These are phyloP conservation scores for Cyclospora cayetanensis DNA, from an alignment of 169 alveolate species.

Conservation along the genomic window DNA sequence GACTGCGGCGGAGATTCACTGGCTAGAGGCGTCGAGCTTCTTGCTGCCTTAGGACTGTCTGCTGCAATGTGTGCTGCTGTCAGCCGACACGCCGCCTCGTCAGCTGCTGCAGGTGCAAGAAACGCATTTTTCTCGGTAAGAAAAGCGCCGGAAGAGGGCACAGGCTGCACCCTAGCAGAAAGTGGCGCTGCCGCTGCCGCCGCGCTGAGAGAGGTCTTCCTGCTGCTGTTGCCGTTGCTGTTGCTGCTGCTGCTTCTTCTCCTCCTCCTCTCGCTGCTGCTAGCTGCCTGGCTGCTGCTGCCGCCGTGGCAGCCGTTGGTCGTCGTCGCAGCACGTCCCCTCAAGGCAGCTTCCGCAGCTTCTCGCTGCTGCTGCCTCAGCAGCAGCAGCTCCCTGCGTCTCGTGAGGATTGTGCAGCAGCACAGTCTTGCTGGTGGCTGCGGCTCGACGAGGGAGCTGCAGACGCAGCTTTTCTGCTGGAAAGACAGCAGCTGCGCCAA, in stretches of 20 bases:
- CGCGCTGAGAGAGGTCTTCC: not conserved
- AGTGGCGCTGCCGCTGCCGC: conserved; percentile 19
- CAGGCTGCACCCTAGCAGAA: too few species aligned
- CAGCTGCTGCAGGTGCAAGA: conserved; percentile 32
- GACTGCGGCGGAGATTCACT: not conserved
- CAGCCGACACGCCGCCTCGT: too few species aligned
- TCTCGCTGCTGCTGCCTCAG: not conserved
- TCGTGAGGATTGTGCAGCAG: not conserved
- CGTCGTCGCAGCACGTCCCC: too few species aligned
- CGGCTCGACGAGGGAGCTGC: not conserved
- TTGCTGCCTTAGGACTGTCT: conserved; percentile 9
- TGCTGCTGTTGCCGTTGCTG: not conserved
- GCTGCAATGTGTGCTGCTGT: conserved; percentile 16
- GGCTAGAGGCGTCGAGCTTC: not conserved
- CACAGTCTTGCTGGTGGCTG: not conserved
- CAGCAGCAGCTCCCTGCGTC: not conserved
- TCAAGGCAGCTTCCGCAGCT: not conserved
- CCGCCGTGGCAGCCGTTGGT: conserved; percentile 3
- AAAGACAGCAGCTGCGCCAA: conserved; percentile 3
- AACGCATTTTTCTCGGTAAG: too few species aligned
- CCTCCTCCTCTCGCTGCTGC: not conserved
- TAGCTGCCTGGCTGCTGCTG: conserved; percentile 2
- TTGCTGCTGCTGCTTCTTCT: not conserved
- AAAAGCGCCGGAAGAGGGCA: too few species aligned
- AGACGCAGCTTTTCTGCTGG: not conserved